Conservation (phyloP, 169 alveolate genomes). For the Besnoitia besnoiti region DNA sequence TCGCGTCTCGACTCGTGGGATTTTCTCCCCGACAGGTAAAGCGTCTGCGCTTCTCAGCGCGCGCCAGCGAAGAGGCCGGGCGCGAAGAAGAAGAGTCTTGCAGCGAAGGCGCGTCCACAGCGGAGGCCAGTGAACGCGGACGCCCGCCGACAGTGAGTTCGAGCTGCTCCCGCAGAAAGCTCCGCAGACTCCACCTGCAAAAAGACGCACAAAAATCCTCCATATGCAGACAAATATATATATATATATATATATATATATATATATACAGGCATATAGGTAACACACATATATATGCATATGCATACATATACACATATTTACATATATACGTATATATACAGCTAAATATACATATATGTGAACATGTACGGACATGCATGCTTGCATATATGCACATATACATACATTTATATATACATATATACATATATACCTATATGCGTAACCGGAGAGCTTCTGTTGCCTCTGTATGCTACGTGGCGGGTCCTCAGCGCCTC, state of each 20-base stretch:
- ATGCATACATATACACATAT: neutral
- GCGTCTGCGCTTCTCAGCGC: neutral
- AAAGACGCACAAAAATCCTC: neutral
- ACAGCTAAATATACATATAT: neutral
- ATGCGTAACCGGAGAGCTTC: neutral
- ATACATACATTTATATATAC: no score
- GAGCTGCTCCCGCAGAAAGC: conserved; percentile 1
- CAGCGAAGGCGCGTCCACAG: neutral
- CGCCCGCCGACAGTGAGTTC: neutral
- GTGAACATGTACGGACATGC: neutral
- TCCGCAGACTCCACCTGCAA: conserved; percentile 16
- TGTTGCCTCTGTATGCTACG: neutral
- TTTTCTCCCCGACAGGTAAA: neutral
- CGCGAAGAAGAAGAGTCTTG: neutral
- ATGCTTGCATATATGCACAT: no score
- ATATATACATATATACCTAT: no score
- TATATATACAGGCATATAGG: neutral
- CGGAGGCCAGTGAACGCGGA: neutral
- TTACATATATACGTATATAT: neutral
- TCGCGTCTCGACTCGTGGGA: neutral
- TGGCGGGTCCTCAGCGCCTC: neutral
- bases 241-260: no score
- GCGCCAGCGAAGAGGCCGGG: neutral
- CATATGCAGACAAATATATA: neutral
- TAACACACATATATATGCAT: neutral